Evolutionary conservation across 352 stramenopile species (phyloP), one percentile per base, ranked within the genome.

Genomic region (Globisporangium middletonii): DNA sequence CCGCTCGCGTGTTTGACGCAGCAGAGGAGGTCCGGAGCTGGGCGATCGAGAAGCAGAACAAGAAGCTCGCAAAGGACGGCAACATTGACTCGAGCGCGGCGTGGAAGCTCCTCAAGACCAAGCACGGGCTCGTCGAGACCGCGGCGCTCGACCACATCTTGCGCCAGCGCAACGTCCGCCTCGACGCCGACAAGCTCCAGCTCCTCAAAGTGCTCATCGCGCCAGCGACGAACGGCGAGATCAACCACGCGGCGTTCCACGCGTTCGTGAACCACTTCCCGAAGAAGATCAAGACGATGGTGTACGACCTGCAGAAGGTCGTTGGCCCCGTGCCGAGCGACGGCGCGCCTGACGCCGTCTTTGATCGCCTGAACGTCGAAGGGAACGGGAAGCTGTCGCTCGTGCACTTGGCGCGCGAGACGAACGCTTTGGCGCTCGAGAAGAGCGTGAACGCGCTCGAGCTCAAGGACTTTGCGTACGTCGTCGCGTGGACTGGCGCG

Each of bases 201-300:
- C 57, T 81, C 3, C 68, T 93, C n/a, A 73, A 75, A 55, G 63
- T 90, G 18, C 47, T 93, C 12, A 84, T 93, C 38, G 67, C 80
- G 8, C 80, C 80, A 23, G 60, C 70, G 37, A 74, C 68, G 38
- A 87, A 89, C 28, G 83, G 83, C 23, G 73, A 84, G 43, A 75
- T 91, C 47, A 79, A 68, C 37, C 79, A 88, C 50, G 64, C 58
- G 13, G 62, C 76, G 8, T 89, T 89, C 37, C 83, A 93, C 42
- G 63, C 69, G 19, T 93, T 93, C 69, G 77, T 91, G 41, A 93
- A 93, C 55, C 81, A 93, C 46, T 71, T 86, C 3, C 80, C 83
- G 0, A 81, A 84, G 60, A 93, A 91, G 67, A 86, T 91, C 27
- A 67, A 73, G 27, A 75, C 71, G 3, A 77, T 88, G 64, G 57